Evolutionary conservation across 2,329 filamentous ascomycete genomes (phyloP), one percentile per base, ranked within the genome.

Genomic region (Aureobasidium sp.): DNA sequence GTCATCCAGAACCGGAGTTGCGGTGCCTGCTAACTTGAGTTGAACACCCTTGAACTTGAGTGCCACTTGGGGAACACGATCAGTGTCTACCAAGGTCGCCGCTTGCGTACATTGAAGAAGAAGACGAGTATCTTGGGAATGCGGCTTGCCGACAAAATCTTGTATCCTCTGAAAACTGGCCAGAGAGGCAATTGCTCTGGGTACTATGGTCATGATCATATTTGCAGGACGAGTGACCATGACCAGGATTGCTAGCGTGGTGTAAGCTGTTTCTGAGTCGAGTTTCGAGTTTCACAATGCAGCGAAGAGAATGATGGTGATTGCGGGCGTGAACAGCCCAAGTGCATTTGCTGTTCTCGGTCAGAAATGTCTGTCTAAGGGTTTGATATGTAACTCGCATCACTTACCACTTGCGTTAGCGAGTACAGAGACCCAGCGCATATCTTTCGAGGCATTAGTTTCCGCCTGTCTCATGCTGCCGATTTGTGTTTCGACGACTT

Each of bases 131-230:
- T 60, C 58, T 19, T 60, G 22, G 12, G 4, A 39, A 19, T n/a
- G 24, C 6, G 35, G 24, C 33, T 52, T 22, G 24, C 8, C 8
- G 15, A 80, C 66, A 62, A 79, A 80, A 15, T 74, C 71, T 57
- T 80, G 77, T 17, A 80, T 79, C 15, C 78, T 72, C 39, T 71
- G 69, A 63, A 80, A 80, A 14, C 76, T 79, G 8, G 77, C 77
- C n/a, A 60, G 9, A 24, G 45, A 48, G 5, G 58, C 35, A 31
- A 49, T 39, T 15, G 56, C 56, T 12, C 45, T 45, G 6, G 61
- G 47, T 15, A 63, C 56, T 27, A 53, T 60, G 0, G 56, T 63
- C 61, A 63, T 60, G 31, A 63, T 29, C 54, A 63, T 63, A 39
- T 63, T 63, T 6, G 61, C 61, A 29, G 61, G 61, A 44, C 53